Conservation (phyloP, 495 filamentous ascomycete genomes). For the Extremus antarcticus region DNA sequence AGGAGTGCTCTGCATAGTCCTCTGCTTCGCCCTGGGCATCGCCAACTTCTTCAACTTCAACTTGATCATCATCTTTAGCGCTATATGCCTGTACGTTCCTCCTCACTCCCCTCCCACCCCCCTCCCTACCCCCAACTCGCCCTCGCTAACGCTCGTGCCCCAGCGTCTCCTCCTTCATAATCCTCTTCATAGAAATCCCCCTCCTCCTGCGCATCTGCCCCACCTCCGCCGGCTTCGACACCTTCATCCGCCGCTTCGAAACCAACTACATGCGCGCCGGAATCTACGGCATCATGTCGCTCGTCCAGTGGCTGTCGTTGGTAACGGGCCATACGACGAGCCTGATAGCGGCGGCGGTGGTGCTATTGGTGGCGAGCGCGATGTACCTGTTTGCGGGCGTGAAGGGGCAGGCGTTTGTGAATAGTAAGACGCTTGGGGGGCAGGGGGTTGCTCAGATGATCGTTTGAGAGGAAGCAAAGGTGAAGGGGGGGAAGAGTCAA, state of each 20-base stretch:
- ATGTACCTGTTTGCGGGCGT: slow-evolving; percentile 80
- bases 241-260: slow-evolving; percentile 80
- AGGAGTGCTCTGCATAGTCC: slow-evolving; percentile 83
- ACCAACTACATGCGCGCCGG: slow-evolving; percentile 96
- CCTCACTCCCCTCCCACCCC: neutral
- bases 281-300: slow-evolving; percentile 71
- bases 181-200: slow-evolving; percentile 95
- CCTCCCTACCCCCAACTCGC: neutral
- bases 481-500: neutral
- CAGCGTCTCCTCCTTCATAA: slow-evolving; percentile 69
- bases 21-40: slow-evolving; percentile 91
- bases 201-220: slow-evolving; percentile 96
- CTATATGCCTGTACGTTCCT: slow-evolving; percentile 69
- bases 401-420: slow-evolving; percentile 87
- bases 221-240: slow-evolving; percentile 80
- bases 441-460: slow-evolving; percentile 98
- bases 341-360: slow-evolving; percentile 75
- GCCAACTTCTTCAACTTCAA: slow-evolving; percentile 74
- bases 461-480: slow-evolving; percentile 47
- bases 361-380: slow-evolving; percentile 61
- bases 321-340: slow-evolving; percentile 47
- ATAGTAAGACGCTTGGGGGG: slow-evolving; percentile 93
- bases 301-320: slow-evolving; percentile 71
- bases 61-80: slow-evolving; percentile 57
- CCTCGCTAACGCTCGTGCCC: neutral